Evolutionary conservation across 768 basidiomycete species (phyloP), one percentile per base, ranked within the genome.

Genomic region (Serendipita sp.): DNA sequence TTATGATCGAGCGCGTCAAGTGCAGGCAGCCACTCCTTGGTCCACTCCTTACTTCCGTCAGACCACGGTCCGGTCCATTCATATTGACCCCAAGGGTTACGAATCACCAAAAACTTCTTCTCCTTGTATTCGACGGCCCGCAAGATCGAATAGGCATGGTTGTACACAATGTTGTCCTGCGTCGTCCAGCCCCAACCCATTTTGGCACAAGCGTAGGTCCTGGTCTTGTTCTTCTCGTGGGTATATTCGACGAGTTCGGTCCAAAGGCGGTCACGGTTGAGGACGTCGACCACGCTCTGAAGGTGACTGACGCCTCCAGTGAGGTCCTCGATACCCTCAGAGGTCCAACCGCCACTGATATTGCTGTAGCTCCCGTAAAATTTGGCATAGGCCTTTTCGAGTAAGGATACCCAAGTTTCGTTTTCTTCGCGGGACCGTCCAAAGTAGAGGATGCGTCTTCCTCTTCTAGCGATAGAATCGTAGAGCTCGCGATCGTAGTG

Each of bases 341-440:
- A 74, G 11, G 78, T 72, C 28, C 72, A 65, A 3, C 81, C 82
- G 24, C 75, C 75, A 32, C 69, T 66, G 38, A 83, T 68, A 0
- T 78, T 73, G 0, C 75, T 73, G 69, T 80, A 83, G 65, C 78
- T 78, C 2, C 81, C 81, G 66, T 83, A 80, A 1, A 81, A 69
- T 68, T 83, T 83, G 0, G 81, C 82, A 64, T 78, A 83, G 2
- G 82, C 82, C 68, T 83, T 83, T 69, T 83, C 82, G 30, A 82
- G 73, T 1, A 83, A 70, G 1, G 82, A 78, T 32, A 51, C 48
- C 48, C 48, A 51, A 32, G 30, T 32, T n/a, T 51, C 48, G n/a
- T 51, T 32, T 8, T 51, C 48, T 18, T 18, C 30, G 48, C n/a
- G 48, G n/a, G 18, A 18, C 8, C 48, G 48, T 18, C 48, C 79